Percentiles rank a stretch among this genome's conserved stretches.
These are phyloP conservation scores for Prunus fruticosa DNA, from an alignment of 306 rosid species.

Conservation along the genomic window DNA sequence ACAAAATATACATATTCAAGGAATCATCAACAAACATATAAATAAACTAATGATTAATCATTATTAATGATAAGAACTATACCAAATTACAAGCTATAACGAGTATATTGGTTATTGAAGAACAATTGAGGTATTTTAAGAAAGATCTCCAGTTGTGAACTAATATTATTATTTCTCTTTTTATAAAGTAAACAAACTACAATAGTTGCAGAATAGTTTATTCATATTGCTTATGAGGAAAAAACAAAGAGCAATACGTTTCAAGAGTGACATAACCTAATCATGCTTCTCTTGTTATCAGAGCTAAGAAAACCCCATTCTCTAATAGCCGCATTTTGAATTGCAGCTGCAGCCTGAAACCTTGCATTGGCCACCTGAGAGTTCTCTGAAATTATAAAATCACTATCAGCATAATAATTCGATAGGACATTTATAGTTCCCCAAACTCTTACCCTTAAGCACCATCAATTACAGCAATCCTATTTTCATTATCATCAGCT, in stretches of 20 bases:
- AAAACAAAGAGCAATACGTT: neutral
- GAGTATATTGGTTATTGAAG: neutral
- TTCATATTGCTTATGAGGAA: neutral
- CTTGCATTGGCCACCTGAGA: conserved; percentile 78
- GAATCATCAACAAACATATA: conserved; percentile 19
- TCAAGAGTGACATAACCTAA: conserved; percentile 46
- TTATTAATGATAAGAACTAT: neutral
- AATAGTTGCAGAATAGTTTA: neutral
- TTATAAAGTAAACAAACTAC: neutral
- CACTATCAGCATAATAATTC: conserved; percentile 26
- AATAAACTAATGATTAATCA: neutral
- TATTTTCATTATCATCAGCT: neutral
- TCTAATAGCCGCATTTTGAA: conserved; percentile 87
- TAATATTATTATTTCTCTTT: neutral
- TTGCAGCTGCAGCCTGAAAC: conserved; percentile 93
- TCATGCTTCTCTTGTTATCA: conserved; percentile 73
- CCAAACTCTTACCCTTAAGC: neutral
- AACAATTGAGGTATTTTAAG: neutral
- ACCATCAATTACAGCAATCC: neutral
- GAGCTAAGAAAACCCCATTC: conserved; percentile 80
- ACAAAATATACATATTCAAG: conserved; percentile 23
- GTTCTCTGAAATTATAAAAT: conserved; percentile 56
- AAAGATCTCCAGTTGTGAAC: neutral
- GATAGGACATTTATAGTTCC: neutral
- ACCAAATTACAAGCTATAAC: neutral